phyloP scores from a whole-genome alignment of 768 basidiomycete species.

The Trametopsis cervina region DNA sequence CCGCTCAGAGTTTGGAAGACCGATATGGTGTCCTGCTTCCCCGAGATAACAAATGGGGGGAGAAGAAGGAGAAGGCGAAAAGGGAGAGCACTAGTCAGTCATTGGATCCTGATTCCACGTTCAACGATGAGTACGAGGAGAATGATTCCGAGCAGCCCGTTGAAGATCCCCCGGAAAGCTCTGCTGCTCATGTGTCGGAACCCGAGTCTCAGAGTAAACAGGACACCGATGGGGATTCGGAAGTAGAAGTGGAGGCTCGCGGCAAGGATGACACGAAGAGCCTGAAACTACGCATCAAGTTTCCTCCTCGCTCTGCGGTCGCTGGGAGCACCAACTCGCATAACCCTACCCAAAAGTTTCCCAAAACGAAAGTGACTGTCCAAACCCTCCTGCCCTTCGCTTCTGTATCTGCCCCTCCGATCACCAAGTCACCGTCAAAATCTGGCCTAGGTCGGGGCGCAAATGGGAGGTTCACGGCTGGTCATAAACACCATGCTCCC shows the following conservation, averaged over 20 bases:
- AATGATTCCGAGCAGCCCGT: slow-evolving; percentile 4
- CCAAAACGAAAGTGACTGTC: not conserved
- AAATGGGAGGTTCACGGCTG: slow-evolving; percentile 15
- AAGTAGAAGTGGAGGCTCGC: slow-evolving; percentile 26
- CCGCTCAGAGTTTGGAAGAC: slow-evolving; percentile 58
- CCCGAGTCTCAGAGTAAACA: slow-evolving; percentile 9
- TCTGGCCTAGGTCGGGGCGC: slow-evolving; percentile 4
- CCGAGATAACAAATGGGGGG: slow-evolving; percentile 35
- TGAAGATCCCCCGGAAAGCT: slow-evolving; percentile 5
- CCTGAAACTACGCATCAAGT: slow-evolving; percentile 32
- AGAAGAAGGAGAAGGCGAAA: slow-evolving; percentile 13
- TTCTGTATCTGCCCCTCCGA: not conserved
- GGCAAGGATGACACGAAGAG: slow-evolving; percentile 28
- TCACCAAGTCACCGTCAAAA: not conserved
- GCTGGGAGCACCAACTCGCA: slow-evolving; percentile 5
- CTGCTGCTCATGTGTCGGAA: slow-evolving; percentile 5
- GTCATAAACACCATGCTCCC: slow-evolving; percentile 4
- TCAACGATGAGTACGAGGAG: slow-evolving; percentile 1
- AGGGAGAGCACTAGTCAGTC: slow-evolving; percentile 8
- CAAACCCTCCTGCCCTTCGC: slow-evolving; percentile 4
- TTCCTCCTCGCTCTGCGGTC: slow-evolving; percentile 21
- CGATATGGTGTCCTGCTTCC: slow-evolving; percentile 73
- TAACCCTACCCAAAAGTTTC: slow-evolving; percentile 1
- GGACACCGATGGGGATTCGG: slow-evolving; percentile 24
- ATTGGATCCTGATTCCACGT: slow-evolving; percentile 8